These are phyloP conservation scores for Botrytis cinerea DNA, from an alignment of 2,329 filamentous ascomycete genomes.

Conservation along the genomic window DNA sequence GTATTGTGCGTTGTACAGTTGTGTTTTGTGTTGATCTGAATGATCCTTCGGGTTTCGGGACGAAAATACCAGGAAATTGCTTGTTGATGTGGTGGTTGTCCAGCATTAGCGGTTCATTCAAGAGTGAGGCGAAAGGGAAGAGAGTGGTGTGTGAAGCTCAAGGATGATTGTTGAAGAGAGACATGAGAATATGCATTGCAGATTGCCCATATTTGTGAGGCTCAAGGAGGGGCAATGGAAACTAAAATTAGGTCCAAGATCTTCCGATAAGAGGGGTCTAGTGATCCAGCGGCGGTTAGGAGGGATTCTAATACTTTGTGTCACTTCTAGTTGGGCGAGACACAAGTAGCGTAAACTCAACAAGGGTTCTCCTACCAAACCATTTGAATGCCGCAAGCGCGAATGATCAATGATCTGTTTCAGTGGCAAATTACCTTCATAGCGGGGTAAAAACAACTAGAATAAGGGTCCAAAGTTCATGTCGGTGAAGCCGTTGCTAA, in stretches of 20 bases:
- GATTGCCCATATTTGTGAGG: background rate
- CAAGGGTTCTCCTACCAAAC: too few relatives aligned
- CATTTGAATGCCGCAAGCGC: background rate
- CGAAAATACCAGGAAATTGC: background rate
- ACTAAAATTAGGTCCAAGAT: background rate
- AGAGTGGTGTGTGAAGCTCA: background rate
- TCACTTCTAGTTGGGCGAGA: background rate
- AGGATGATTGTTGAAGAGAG: background rate
- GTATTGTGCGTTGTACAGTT: slow-evolving; percentile 9
- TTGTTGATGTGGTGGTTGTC: background rate
- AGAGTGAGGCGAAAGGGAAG: background rate
- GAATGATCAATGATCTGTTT: background rate
- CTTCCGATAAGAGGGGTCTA: background rate
- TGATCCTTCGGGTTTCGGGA: background rate
- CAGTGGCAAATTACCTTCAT: background rate
- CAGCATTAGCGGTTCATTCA: background rate
- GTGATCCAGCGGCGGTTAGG: background rate
- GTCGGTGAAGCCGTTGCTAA: background rate
- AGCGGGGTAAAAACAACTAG: background rate
- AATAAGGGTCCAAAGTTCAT: background rate
- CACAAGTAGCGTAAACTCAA: background rate
- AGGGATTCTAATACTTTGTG: background rate
- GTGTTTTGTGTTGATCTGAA: background rate
- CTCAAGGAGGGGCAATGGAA: background rate
- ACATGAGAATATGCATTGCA: background rate